Conservation (phyloP, 805 yeast species). For the Sugiyamaella mastotermitis region DNA sequence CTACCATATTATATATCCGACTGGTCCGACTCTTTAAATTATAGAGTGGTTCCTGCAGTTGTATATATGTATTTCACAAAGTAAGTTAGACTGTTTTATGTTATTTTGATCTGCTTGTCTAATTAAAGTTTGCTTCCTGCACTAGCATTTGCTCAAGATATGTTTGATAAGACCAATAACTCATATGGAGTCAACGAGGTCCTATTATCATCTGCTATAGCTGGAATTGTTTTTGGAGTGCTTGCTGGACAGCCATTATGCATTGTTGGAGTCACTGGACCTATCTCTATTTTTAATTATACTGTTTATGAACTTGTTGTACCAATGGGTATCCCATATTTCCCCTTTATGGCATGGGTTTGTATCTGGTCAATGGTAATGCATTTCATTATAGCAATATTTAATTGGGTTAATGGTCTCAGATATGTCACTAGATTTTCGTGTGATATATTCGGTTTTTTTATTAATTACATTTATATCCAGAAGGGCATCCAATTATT, state of each 20-base stretch:
- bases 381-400: slow-evolving; percentile 66
- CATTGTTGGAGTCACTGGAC: slow-evolving; percentile 97
- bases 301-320: slow-evolving; percentile 72
- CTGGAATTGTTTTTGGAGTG: slow-evolving; percentile 82
- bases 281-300: slow-evolving; percentile 84
- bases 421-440: slow-evolving; percentile 73
- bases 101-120: no score
- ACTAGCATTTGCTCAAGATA: slow-evolving; percentile 91
- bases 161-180: slow-evolving; percentile 86
- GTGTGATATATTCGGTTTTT: slow-evolving; percentile 90
- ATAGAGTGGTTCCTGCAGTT: slow-evolving; percentile 82
- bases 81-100: no score
- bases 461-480: slow-evolving; percentile 79
- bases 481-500: slow-evolving; percentile 87
- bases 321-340: slow-evolving; percentile 49
- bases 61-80: slow-evolving; percentile 84
- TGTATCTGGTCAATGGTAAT: slow-evolving; percentile 84
- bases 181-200: slow-evolving; percentile 92
- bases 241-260: slow-evolving; percentile 88
- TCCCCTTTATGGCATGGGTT: slow-evolving; percentile 95
- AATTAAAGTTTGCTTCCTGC: slow-evolving; percentile 86
- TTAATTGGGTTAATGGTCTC: slow-evolving; percentile 62
- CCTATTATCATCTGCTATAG: slow-evolving; percentile 75
- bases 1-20: slow-evolving; percentile 70
- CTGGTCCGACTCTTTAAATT: slow-evolving; percentile 76